Base-by-base conservation (phyloP, 2,329 filamentous ascomycete species). In the Didymella lethalis region DNA sequence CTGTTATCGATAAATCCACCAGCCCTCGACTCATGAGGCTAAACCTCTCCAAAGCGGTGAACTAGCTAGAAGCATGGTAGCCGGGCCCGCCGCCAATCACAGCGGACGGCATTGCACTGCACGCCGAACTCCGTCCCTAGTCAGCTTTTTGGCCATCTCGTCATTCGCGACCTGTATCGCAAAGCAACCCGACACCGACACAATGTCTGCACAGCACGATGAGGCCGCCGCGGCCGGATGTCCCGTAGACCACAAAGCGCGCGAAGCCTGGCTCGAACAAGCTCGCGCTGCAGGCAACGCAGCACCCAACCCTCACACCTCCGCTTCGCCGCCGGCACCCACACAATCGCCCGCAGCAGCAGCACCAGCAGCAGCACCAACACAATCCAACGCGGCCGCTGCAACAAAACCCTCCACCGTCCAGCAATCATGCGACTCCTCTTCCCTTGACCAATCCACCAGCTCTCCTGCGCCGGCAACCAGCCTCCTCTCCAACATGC, bases 211-310 rank as follows among this genome's bases (percentile, higher is more conserved):
- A 23, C 50, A 58, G 46, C 56, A 59, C 29, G 57, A 67, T 50
- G 69, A 77, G 53, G 77, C 80, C 10, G 61, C 71, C 20, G 69
- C 72, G 38, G 66, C 73, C 64, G 71, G 75, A 57, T 98, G 95
- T 72, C 95, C 95, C 5, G 92, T 98, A 71, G 93, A 98, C 79
- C 90, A 93, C 80, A 91, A 92, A 71, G 90, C 92, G 51, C 90
- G 95, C 70, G 90, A 93, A 70, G 87, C 90, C 69, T 99, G 94
- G 94, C 85, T 98, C 36, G 83, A 85, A 57, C 87, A 92, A 73
- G 87, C 89, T 40, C 86, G 73, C 80, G 84, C 77, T 60, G 78
- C 69, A 44, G 70, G 67, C 52, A 72, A 66, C 54, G 62, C 53
- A 34, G 59, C 58, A 55, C 56, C 61, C 55, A 64, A 65, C 50